A percentile compares a stretch with the other conserved stretches of the same genome.
These are phyloP conservation scores for Sporothrix euskadiensis DNA, from an alignment of 2,329 filamentous ascomycete species.

Conservation along the genomic window DNA sequence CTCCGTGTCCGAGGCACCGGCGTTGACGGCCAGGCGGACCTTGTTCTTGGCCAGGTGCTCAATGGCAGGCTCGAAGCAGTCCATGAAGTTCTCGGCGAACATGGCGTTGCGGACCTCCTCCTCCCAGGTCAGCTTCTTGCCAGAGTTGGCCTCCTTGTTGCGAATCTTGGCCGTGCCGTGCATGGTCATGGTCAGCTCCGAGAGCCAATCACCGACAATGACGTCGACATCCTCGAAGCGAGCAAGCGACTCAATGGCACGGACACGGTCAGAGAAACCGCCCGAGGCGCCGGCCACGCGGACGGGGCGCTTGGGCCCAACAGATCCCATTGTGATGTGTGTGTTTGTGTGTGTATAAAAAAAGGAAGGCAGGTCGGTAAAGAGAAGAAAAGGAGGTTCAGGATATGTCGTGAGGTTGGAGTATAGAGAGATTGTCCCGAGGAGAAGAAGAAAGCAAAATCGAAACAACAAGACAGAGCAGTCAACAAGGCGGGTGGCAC, in stretches of 20 bases:
- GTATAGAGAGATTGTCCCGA: background rate
- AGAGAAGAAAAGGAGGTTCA: background rate
- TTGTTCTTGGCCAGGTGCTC: conserved; percentile 34
- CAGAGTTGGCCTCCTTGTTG: conserved; percentile 30
- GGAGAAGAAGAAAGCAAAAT: background rate
- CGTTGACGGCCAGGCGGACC: conserved; percentile 41
- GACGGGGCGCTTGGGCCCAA: conserved; percentile 40
- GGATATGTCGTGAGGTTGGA: background rate
- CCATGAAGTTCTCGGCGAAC: conserved; percentile 41
- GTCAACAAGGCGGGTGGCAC: background rate
- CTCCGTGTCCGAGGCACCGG: conserved; percentile 39
- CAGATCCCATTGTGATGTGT: conserved; percentile 23
- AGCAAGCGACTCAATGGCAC: conserved; percentile 46
- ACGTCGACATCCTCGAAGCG: conserved; percentile 41
- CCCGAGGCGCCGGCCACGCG: conserved; percentile 47
- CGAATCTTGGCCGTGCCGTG: conserved; percentile 37
- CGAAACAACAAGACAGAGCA: background rate
- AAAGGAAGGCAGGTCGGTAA: background rate
- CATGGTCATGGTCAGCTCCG: conserved; percentile 41
- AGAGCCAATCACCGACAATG: conserved; percentile 40
- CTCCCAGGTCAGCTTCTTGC: conserved; percentile 32
- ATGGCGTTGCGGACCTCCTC: conserved; percentile 33
- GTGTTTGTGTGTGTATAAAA: background rate
- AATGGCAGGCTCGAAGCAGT: conserved; percentile 39
- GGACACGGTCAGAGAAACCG: conserved; percentile 47